Evolutionary conservation across 139 green algal genomes (phyloP), one percentile per base, ranked within the genome.

Genomic region (Auxenochlorella pyrenoidosa): DNA sequence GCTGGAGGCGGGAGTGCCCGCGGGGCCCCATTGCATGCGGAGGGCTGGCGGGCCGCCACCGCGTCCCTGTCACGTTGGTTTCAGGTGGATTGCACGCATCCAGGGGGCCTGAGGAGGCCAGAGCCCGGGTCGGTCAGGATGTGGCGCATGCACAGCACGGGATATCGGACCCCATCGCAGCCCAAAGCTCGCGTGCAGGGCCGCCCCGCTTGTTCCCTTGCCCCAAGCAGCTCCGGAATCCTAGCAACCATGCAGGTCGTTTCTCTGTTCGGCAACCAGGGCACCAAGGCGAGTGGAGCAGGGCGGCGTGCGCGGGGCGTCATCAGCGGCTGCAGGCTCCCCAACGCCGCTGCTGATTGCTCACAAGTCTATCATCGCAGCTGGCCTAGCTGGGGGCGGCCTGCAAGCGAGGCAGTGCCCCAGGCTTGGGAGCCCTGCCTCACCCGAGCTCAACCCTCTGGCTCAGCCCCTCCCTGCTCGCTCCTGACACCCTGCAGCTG

Each of bases 191-290:
- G 34, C 70, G 1, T 47, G 66, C 66, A 18, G 16, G 70, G n/a
- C 34, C 34, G 36, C 34, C 70, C 70, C 0, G 16, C 34, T 65
- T 83, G 78, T 83, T 71, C 51, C 78, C 78, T 83, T 83, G 78
- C 75, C 30, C 75, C 28, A 58, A 34, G 36, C 43, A 65, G 32
- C 78, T 12, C 51, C 72, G n/a, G 51, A 41, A 47, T 19, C 32
- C 47, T 66, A 85, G 80, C 63, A 43, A 85, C 41, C 38, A 85
- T 85, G 80, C 60, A 85, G 80, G 60, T 44, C 58, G 40, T 65
- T 41, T 66, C 80, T 19, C 80, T 85, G 34, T 85, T 85, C 63
- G 80, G 80, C 80, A 77, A 75, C 63, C 60, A 75, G 60, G 80
- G 80, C 80, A 85, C 80, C 36, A 44, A 75, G 68, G 68, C 68